Percentiles rank a stretch among this genome's conserved stretches.
These are phyloP conservation scores for Podila horticola DNA, from an alignment of 192 early-diverging fungal genomes.

Conservation along the genomic window DNA sequence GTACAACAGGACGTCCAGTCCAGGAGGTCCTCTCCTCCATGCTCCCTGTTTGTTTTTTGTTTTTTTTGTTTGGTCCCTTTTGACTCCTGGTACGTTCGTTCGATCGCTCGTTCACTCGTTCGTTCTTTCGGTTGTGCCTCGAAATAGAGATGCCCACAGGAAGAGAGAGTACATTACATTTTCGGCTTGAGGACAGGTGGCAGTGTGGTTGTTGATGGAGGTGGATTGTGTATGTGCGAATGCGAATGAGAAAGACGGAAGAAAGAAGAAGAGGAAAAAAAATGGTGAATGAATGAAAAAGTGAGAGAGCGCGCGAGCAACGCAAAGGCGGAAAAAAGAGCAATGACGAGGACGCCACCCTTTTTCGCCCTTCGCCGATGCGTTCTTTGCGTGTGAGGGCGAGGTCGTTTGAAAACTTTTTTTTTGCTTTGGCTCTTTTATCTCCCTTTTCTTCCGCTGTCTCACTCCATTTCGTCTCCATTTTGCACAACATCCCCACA, in stretches of 20 bases:
- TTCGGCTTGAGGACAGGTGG: background rate
- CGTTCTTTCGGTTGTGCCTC: no score
- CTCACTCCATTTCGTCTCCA: background rate
- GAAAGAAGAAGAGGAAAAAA: background rate
- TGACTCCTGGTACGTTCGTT: no score
- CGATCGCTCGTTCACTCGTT: no score
- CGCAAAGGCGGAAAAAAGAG: background rate
- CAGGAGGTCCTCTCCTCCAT: no score
- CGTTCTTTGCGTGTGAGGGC: background rate
- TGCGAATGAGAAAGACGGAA: background rate
- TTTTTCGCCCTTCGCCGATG: background rate
- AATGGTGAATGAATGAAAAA: no score
- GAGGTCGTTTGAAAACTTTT: background rate
- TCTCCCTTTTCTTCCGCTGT: background rate
- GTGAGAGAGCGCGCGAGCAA: no score
- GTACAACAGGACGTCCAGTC: no score
- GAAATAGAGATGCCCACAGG: background rate
- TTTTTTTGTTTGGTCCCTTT: no score
- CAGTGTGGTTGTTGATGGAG: no score
- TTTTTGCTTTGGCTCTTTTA: background rate
- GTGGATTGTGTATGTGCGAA: no score
- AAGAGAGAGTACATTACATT: background rate
- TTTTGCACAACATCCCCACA: background rate
- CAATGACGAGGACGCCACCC: background rate
- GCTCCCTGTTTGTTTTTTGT: no score